Base-by-base conservation (phyloP, 2,329 filamentous ascomycete species). In the Phaeosphaeria sp. region DNA sequence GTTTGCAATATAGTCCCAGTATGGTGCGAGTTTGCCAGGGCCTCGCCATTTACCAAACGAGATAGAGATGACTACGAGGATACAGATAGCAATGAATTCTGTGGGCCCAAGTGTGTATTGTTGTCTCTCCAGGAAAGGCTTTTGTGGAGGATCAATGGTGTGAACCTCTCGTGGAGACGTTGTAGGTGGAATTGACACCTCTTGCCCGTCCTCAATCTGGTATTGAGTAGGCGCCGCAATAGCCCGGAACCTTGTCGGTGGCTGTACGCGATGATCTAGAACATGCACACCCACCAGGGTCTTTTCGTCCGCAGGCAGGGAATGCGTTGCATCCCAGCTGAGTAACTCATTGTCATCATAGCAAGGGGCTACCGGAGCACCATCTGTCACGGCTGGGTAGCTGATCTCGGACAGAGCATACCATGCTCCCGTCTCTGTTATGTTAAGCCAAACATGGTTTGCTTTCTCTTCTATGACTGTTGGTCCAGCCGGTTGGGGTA, bases 341-440 rank as follows among this genome's bases (percentile, higher is more conserved):
- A 69, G 48, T 21, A 70, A 42, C 15, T 70, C 64, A 17, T 66
- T 65, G 39, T 70, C 64, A 21, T 82, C 80, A 63, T 87, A 87
- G 69, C 83, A 87, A 52, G 82, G 77, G 9, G 87, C 87, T 61
- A 80, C 78, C 22, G 82, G 79, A 4, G 87, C 87, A 42, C 84
- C 89, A 52, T 92, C 87, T 21, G 93, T 89, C 25, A 97, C 92
- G 10, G 94, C 84, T 3, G 95, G 95, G 68, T 97, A 98, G 9
- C 88, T 88, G 42, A 83, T 84, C 56, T 96, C 94, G 1, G 94
- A 97, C 78, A 98, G 85, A 30, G 93, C 95, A 76, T 94, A 99
- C 93, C 94, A 98, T 59, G 91, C 90, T 27, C 93, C 94, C n/a
- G 83, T 82, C 55, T 90, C 87, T 1, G 93, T 97, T 65, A 89